phyloP scores from a whole-genome alignment of 1,139 yeast genomes.

The Lodderomyces oxycetoniae region DNA sequence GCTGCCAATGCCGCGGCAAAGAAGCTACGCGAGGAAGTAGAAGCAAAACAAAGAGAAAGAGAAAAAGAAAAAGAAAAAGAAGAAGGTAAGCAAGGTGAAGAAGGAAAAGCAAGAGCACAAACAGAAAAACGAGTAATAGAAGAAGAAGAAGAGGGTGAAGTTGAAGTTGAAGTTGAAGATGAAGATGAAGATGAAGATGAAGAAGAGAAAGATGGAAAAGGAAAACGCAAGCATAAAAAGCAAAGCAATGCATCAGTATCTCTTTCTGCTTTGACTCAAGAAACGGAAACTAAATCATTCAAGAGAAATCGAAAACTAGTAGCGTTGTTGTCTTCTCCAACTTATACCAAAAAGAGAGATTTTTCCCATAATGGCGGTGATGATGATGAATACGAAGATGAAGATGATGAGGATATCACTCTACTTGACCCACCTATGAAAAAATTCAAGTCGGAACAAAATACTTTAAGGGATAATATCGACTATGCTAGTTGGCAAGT shows the following conservation, averaged over 20 bases:
- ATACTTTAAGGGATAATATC: slow-evolving; percentile 1
- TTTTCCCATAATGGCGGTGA: neutral
- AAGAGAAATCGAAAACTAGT: slow-evolving; percentile 1
- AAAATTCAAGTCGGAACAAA: slow-evolving; percentile 3
- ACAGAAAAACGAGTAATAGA: slow-evolving; percentile 8
- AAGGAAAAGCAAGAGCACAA: slow-evolving; percentile 27
- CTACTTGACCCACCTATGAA: slow-evolving; percentile 14
- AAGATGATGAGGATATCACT: slow-evolving; percentile 14
- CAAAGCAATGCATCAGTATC: no score
- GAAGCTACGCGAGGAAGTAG: no score
- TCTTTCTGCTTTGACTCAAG: no score
- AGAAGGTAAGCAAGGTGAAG: slow-evolving; percentile 19
- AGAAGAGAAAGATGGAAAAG: slow-evolving; percentile 3
- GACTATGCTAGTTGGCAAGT: slow-evolving; percentile 2
- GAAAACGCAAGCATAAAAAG: neutral
- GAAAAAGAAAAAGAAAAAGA: neutral
- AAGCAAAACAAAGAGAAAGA: slow-evolving; percentile 1
- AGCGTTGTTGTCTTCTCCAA: slow-evolving; percentile 4
- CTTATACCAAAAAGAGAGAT: neutral
- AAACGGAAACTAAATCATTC: neutral
- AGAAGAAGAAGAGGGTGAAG: slow-evolving; percentile 17
- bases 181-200: slow-evolving; percentile 8
- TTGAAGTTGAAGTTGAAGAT: slow-evolving; percentile 17
- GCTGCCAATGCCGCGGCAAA: slow-evolving; percentile 9
- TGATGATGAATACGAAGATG: slow-evolving; percentile 8